Evolutionary conservation across 2,329 filamentous ascomycete species (phyloP).

Genomic region (Xylaria sp.): DNA sequence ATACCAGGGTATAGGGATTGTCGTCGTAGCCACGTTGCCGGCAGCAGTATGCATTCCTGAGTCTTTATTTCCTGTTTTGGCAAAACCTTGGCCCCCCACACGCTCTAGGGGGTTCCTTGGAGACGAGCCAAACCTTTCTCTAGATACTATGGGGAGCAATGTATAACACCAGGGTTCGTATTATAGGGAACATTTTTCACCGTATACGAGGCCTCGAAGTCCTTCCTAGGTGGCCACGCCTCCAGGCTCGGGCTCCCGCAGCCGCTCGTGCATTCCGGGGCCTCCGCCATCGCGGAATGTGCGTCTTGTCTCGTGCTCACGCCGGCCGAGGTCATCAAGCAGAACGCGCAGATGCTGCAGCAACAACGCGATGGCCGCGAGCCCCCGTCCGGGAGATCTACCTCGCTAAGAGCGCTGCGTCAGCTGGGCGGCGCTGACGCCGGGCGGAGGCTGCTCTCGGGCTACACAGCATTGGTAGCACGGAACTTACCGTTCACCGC

Average conservation of each 20-base stretch:
- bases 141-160: neutral
- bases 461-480: constrained; percentile 83
- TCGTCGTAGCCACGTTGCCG: constrained; percentile 87
- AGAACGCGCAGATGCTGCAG: constrained; percentile 87
- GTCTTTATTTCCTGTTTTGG: neutral
- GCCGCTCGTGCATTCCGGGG: constrained; percentile 76
- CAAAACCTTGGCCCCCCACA: neutral
- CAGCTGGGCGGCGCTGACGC: constrained; percentile 65
- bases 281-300: constrained; percentile 82
- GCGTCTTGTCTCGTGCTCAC: constrained; percentile 89
- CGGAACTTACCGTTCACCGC: constrained; percentile 89
- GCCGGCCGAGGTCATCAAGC: constrained; percentile 90
- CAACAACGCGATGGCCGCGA: constrained; percentile 29
- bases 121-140: neutral
- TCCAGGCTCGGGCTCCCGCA: constrained; percentile 66
- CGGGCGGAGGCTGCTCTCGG: constrained; percentile 70
- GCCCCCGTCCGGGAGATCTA: constrained; percentile 47
- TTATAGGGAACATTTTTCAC: constrained; percentile 81
- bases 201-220: constrained; percentile 84
- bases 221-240: constrained; percentile 64
- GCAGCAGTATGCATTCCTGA: constrained; percentile 58
- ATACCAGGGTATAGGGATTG: constrained; percentile 88
- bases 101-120: neutral
- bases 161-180: neutral
- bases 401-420: constrained; percentile 62